Conservation (phyloP, 352 stramenopile genomes). For the Paralagenidium karlingii region DNA sequence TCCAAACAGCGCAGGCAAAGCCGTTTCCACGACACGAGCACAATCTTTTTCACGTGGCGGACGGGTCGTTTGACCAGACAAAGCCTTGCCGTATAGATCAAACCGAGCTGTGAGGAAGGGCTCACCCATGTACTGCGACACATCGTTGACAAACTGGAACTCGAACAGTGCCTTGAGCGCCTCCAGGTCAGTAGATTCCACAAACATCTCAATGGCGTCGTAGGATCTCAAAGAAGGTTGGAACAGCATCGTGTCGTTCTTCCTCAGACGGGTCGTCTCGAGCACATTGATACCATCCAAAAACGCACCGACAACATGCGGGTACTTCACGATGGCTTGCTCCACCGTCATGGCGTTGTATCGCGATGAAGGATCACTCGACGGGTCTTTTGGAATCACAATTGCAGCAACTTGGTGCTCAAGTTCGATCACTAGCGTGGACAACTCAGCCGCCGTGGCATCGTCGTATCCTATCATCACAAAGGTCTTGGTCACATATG, state of each 20-base stretch:
- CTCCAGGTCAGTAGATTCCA: conserved; percentile 29
- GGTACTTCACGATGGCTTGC: conserved; percentile 26
- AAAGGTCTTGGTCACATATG: conserved; percentile 69
- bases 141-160: conserved; percentile 39
- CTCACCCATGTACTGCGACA: conserved; percentile 25
- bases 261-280: too few relatives aligned
- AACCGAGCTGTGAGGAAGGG: conserved; percentile 84
- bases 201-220: conserved; percentile 34
- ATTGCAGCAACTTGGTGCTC: conserved; percentile 69
- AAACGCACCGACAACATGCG: conserved; percentile 37
- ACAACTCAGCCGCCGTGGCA: conserved; percentile 11
- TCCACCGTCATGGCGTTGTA: conserved; percentile 84
- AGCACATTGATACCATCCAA: conserved; percentile 27
- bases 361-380: conserved; percentile 74
- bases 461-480: conserved; percentile 34
- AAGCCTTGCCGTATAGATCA: conserved; percentile 71
- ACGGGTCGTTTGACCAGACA: conserved; percentile 76
- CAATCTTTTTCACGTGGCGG: conserved; percentile 85
- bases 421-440: conserved; percentile 67
- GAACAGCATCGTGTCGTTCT: too few relatives aligned
- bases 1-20: conserved; percentile 60
- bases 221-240: too few relatives aligned
- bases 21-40: conserved; percentile 31
- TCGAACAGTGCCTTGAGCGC: conserved; percentile 33
- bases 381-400: conserved; percentile 83